A percentile compares a stretch with the other conserved stretches of the same genome.
Evolutionary conservation across 805 yeast genomes (phyloP).

Genomic region (Candida glaebosa): DNA sequence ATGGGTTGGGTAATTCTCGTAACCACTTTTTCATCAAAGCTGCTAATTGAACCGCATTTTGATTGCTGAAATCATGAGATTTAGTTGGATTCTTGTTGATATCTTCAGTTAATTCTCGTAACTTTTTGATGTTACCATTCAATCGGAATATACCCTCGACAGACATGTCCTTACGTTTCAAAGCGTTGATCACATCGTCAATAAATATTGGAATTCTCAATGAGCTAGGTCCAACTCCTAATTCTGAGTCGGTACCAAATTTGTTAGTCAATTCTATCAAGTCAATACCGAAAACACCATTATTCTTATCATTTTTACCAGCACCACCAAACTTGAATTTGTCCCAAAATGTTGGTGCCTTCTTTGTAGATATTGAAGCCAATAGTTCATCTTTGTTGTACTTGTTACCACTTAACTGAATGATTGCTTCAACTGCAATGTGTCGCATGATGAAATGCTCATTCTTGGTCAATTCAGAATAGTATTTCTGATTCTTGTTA

Average conservation of each 20-base stretch:
- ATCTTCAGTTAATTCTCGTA: slow-evolving; percentile 67
- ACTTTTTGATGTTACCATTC: slow-evolving; percentile 87
- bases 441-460: slow-evolving; percentile 61
- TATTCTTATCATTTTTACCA: slow-evolving; percentile 22
- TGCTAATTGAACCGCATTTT: slow-evolving; percentile 87
- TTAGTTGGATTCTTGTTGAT: slow-evolving; percentile 72
- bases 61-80: slow-evolving; percentile 67
- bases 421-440: slow-evolving; percentile 53
- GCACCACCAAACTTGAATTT: slow-evolving; percentile 41
- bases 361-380: slow-evolving; percentile 40
- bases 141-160: slow-evolving; percentile 95
- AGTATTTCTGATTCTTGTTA: slow-evolving; percentile 39
- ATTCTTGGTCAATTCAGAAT: slow-evolving; percentile 56
- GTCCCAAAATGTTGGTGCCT: slow-evolving; percentile 50
- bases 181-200: slow-evolving; percentile 80
- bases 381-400: slow-evolving; percentile 35
- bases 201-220: slow-evolving; percentile 79
- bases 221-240: slow-evolving; percentile 79
- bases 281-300: slow-evolving; percentile 72
- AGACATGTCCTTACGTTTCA: slow-evolving; percentile 89
- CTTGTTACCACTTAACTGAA: slow-evolving; percentile 23
- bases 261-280: slow-evolving; percentile 64
- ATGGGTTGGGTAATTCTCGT: slow-evolving; percentile 89
- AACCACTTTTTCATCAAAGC: slow-evolving; percentile 88
- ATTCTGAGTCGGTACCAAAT: slow-evolving; percentile 78